phyloP scores from a whole-genome alignment of 2,329 filamentous ascomycete genomes.

The Cladophialophora psammophila region DNA sequence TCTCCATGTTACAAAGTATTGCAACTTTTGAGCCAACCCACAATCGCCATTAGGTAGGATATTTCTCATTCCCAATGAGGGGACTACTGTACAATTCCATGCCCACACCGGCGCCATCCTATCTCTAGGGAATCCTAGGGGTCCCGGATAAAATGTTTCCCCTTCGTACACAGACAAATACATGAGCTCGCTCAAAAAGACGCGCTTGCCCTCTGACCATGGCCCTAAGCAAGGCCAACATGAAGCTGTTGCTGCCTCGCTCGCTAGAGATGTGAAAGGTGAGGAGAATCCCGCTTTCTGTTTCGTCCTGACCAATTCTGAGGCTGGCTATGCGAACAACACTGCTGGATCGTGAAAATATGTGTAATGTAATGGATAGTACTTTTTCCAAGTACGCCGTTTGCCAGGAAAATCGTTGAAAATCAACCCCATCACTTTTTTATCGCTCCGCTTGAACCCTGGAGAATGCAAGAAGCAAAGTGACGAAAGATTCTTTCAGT shows the following conservation, averaged over 20 bases:
- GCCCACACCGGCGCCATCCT: conserved; percentile 6
- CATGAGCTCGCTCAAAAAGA: conserved; percentile 94
- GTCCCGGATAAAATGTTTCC: conserved; percentile 9
- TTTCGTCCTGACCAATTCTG: conserved; percentile 30
- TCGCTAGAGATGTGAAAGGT: conserved; percentile 19
- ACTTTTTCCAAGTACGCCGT: conserved; percentile 41
- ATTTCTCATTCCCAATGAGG: conserved; percentile 25
- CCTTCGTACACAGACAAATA: conserved; percentile 63
- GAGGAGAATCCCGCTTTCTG: conserved; percentile 25
- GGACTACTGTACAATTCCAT: conserved; percentile 35
- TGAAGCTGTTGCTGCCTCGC: conserved; percentile 15
- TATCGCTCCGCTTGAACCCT: conserved; percentile 24
- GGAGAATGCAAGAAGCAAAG: conserved; percentile 25
- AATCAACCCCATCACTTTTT: conserved; percentile 33
- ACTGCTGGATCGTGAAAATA: conserved; percentile 21
- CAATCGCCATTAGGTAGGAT: conserved; percentile 24
- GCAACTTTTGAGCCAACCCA: background rate
- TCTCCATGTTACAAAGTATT: background rate
- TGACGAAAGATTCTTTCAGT: conserved; percentile 10
- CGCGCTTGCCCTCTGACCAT: conserved; percentile 55
- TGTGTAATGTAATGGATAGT: conserved; percentile 20
- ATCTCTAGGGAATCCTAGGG: conserved; percentile 7
- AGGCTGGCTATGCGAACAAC: conserved; percentile 36
- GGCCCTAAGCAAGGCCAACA: conserved; percentile 12
- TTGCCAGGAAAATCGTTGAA: conserved; percentile 18